phyloP scores from a whole-genome alignment of 176 grass and related monocot species.

The Avena sativa region DNA sequence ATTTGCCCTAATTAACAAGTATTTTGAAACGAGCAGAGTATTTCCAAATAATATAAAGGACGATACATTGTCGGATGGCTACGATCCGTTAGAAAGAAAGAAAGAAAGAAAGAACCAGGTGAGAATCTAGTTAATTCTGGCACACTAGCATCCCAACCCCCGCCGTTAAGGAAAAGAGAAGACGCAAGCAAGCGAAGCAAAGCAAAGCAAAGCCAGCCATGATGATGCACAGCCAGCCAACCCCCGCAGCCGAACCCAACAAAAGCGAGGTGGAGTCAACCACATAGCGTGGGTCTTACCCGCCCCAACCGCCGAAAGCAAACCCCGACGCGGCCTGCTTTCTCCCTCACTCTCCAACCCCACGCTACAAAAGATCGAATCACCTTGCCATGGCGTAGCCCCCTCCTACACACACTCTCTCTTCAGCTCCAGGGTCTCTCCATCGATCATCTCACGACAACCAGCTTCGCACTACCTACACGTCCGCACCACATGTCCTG shows the following conservation, averaged over 20 bases:
- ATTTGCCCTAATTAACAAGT: no score
- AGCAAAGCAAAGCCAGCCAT: background rate
- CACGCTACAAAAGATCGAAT: conserved; percentile 16
- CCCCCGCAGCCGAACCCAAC: background rate
- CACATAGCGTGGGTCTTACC: conserved; percentile 62
- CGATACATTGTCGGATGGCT: no score
- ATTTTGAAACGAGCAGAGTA: no score
- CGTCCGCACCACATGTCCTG: conserved; percentile 46
- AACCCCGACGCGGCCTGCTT: background rate
- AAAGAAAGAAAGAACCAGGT: background rate
- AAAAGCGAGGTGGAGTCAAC: conserved; percentile 3
- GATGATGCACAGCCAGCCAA: conserved; percentile 11
- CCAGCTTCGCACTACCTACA: background rate
- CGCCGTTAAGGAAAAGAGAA: background rate
- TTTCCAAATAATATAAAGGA: no score
- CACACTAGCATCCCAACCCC: background rate
- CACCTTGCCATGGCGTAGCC: background rate
- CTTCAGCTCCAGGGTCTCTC: background rate
- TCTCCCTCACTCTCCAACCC: background rate
- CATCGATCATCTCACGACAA: background rate
- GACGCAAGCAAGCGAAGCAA: conserved; percentile 13
- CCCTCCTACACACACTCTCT: background rate
- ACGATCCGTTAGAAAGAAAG: background rate
- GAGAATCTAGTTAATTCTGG: background rate
- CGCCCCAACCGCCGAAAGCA: conserved; percentile 56